Percentiles rank a stretch among this genome's conserved stretches.
These are phyloP conservation scores for Colletotrichum sp. DNA, from an alignment of 2,329 filamentous ascomycete genomes.

Conservation along the genomic window DNA sequence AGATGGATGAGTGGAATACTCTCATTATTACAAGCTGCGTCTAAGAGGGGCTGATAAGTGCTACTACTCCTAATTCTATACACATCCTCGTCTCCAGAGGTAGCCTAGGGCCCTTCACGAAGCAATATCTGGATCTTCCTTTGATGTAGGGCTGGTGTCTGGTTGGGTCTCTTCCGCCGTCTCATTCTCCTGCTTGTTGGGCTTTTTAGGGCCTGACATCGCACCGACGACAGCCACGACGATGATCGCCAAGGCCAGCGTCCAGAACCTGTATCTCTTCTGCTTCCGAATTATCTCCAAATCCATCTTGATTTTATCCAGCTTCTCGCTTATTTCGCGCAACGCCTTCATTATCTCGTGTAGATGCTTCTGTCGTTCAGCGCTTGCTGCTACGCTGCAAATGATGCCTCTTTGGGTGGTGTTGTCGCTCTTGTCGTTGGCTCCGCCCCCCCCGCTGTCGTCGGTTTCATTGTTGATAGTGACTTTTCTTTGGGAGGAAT, in stretches of 20 bases:
- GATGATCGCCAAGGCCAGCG: neutral
- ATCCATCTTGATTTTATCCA: neutral
- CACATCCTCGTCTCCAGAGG: too few species aligned
- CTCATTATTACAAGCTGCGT: too few species aligned
- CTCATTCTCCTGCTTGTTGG: neutral
- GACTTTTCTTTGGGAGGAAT: neutral
- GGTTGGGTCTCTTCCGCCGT: accelerated
- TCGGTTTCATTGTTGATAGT: accelerated
- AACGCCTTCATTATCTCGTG: neutral
- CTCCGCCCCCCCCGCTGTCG: accelerated
- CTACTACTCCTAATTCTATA: accelerated
- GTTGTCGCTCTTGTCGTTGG: accelerated
- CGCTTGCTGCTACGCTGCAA: accelerated
- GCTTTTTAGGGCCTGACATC: neutral
- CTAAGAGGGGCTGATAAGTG: too few species aligned
- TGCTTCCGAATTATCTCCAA: too few species aligned
- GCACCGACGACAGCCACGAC: accelerated
- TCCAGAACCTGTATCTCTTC: accelerated
- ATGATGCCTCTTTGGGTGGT: neutral
- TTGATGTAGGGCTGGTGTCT: accelerated
- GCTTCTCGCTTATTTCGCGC: neutral
- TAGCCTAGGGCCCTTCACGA: accelerated
- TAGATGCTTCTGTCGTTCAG: neutral
- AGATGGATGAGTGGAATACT: too few species aligned
- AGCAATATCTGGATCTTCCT: accelerated